Evolutionary conservation across 768 basidiomycete species (phyloP), one percentile per base, ranked within the genome.

Genomic region (Omphalotus guepiniiformis): DNA sequence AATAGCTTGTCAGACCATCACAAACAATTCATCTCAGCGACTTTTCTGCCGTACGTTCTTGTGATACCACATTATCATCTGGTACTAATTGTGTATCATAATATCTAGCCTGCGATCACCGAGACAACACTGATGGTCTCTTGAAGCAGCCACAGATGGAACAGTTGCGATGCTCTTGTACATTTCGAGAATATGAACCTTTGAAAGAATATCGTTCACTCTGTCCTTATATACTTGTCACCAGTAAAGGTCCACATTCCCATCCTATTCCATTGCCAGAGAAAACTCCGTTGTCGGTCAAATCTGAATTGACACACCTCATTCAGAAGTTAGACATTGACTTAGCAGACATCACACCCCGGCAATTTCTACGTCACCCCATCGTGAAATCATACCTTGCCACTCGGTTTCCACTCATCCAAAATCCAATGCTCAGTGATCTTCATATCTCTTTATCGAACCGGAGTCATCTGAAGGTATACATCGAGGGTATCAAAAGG

Each of bases 401-500:
- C 4, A 12, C 22, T 7, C 4, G 21, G 4, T 51, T 57, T 29
- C 60, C 57, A 6, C 4, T 48, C 2, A 16, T 56, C 3, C 25
- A 15, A 1, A 36, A 28, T 16, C 57, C 60, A 9, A 54, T 52
- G 12, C 29, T 63, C 1, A 54, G 43, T n/a, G 44, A 63, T 22
- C 53, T 62, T n/a, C 62, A 65, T 43, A 22, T 53, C 2, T 65
- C 62, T 1, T 51, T 65, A 5, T 58, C 61, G 1, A 65, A 65
- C 46, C 44, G 52, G 0, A 32, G 42, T 6, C 56, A 56, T 34
- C 26, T 64, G 2, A 47, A 47, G 6, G 30, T 49, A 2, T 63
- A 63, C 26, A 60, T 63, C 26, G 27, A 50, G 1, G 9, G 43
- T 21, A 47, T 48, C 1, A 54, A 51, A 28, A 12, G 36, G 1